These are phyloP conservation scores for Bacidia rubella DNA, from an alignment of 495 filamentous ascomycete genomes.

Conservation along the genomic window DNA sequence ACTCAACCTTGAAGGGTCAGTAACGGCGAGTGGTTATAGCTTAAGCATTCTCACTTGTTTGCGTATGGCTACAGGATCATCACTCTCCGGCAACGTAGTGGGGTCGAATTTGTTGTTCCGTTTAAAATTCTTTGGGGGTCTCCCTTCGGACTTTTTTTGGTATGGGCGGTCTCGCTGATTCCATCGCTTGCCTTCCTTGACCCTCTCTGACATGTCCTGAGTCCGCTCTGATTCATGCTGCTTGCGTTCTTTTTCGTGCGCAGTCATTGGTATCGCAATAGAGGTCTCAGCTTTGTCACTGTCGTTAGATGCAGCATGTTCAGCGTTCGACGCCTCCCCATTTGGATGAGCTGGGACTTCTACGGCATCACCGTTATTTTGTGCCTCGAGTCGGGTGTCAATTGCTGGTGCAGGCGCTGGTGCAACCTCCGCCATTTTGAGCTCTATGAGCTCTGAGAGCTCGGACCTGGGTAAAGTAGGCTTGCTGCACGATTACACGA, in stretches of 20 bases:
- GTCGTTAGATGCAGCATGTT: background rate
- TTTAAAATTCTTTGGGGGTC: background rate
- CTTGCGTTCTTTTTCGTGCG: background rate
- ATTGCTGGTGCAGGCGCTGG: background rate
- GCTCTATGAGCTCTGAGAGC: background rate
- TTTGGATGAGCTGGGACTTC: background rate
- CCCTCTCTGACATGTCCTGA: constrained; percentile 10
- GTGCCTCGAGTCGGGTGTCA: no score
- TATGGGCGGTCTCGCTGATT: constrained; percentile 13
- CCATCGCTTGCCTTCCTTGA: constrained; percentile 15
- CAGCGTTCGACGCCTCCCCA: background rate
- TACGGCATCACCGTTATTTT: background rate
- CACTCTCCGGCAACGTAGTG: constrained; percentile 43
- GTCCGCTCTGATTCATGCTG: background rate
- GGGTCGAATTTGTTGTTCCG: constrained; percentile 53
- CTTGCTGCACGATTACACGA: background rate
- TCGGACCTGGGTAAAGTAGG: background rate
- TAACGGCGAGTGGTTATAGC: constrained; percentile 4
- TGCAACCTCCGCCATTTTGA: background rate
- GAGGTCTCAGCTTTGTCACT: background rate
- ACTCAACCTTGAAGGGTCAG: constrained; percentile 58
- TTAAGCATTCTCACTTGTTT: constrained; percentile 45
- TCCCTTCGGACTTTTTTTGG: background rate
- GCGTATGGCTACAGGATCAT: constrained; percentile 64
- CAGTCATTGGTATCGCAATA: background rate